phyloP scores from a whole-genome alignment of 2,329 filamentous ascomycete genomes.

The Epichloe uncinata region DNA sequence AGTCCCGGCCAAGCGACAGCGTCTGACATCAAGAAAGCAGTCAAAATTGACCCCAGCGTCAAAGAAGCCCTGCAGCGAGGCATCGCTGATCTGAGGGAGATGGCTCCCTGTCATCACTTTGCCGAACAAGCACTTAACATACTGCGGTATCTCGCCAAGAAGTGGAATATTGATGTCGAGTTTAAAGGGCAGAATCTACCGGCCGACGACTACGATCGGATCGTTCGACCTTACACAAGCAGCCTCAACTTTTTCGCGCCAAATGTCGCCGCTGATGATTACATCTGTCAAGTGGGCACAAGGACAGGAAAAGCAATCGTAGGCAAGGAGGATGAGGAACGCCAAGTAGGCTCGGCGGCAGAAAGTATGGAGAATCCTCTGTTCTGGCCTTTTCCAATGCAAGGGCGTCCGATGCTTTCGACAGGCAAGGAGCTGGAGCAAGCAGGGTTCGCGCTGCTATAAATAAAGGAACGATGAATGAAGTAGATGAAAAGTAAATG shows the following conservation, averaged over 20 bases:
- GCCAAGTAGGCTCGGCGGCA: slow-evolving; percentile 15
- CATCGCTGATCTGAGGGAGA: slow-evolving; percentile 44
- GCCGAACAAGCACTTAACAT: slow-evolving; percentile 49
- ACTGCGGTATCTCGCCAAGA: slow-evolving; percentile 40
- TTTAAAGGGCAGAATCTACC: slow-evolving; percentile 20
- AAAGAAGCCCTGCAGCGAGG: slow-evolving; percentile 36
- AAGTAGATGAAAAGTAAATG: not conserved
- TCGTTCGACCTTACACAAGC: slow-evolving; percentile 33
- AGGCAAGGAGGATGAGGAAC: slow-evolving; percentile 5
- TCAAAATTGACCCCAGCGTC: slow-evolving; percentile 25
- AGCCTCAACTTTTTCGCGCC: slow-evolving; percentile 46
- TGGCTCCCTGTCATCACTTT: slow-evolving; percentile 48
- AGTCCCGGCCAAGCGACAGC: slow-evolving; percentile 7
- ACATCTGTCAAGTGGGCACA: slow-evolving; percentile 32
- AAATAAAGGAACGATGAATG: not conserved
- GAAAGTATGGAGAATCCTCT: slow-evolving; percentile 37
- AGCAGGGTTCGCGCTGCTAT: slow-evolving; percentile 35
- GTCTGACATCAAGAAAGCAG: slow-evolving; percentile 18
- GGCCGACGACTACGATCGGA: slow-evolving; percentile 24
- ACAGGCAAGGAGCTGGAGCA: slow-evolving; percentile 32
- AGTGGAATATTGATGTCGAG: slow-evolving; percentile 44
- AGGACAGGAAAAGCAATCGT: slow-evolving; percentile 8
- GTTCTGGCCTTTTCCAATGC: slow-evolving; percentile 50
- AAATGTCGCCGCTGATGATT: slow-evolving; percentile 33
- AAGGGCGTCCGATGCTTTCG: slow-evolving; percentile 41